Evolutionary conservation across 2,329 filamentous ascomycete genomes (phyloP).

Genomic region (Talaromyces amestolkiae): DNA sequence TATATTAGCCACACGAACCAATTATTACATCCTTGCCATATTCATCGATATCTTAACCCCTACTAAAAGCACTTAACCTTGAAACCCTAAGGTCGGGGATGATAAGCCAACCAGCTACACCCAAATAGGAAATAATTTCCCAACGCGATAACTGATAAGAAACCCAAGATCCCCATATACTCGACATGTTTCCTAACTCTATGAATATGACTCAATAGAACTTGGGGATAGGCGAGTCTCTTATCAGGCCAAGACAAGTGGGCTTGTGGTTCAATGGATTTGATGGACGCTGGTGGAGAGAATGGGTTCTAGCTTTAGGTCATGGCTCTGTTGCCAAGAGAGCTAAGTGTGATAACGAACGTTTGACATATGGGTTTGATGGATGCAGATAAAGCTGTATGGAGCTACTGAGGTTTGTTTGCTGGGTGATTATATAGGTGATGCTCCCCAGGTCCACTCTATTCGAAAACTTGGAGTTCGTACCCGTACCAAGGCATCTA

Average conservation of each 20-base stretch:
- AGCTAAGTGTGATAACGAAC: neutral
- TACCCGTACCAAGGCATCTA: neutral
- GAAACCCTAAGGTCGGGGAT: neutral
- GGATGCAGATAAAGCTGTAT: neutral
- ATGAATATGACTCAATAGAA: neutral
- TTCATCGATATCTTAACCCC: neutral
- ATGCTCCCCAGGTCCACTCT: neutral
- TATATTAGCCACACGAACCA: neutral
- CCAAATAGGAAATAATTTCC: slow-evolving; percentile 16
- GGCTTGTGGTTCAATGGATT: neutral
- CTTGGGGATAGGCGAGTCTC: neutral
- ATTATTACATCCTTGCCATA: too few relatives aligned
- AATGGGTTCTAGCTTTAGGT: neutral
- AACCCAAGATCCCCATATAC: neutral
- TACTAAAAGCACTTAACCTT: neutral
- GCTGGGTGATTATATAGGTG: neutral
- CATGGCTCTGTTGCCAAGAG: slow-evolving; percentile 5
- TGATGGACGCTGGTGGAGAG: slow-evolving; percentile 4
- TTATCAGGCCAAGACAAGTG: slow-evolving; percentile 6
- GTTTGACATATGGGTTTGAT: neutral
- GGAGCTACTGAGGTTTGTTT: neutral
- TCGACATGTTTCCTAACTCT: neutral
- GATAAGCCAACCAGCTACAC: slow-evolving; percentile 6
- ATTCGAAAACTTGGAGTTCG: neutral
- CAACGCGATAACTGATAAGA: neutral